Evolutionary conservation across 148 eudicot species (phyloP), one percentile per base, ranked within the genome.

Genomic region (Nyssa sinensis): DNA sequence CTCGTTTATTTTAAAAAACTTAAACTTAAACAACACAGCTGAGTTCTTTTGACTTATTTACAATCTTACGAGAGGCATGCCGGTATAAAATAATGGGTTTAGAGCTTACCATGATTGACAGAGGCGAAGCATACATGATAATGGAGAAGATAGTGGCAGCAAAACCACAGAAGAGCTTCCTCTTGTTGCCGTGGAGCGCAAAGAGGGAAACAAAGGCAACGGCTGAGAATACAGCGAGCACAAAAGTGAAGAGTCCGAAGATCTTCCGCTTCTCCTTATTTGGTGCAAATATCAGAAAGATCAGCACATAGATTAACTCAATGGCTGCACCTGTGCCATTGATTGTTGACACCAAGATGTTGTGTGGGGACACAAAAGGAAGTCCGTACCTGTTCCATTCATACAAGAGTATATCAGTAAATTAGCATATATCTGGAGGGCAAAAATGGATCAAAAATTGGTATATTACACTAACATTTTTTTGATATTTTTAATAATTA

Each of bases 51-150:
- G n/a, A n/a, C n/a, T n/a, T n/a, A n/a, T n/a, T n/a, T n/a, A n/a
- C n/a, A n/a, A n/a, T n/a, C n/a, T n/a, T n/a, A n/a, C n/a, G 8
- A 49, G 55, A 13, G 55, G 17, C 55, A 49, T 14, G 17, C 14
- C 9, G 24, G 17, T 55, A 5, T 5, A 55, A 55, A 55, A 53
- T 53, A 53, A 19, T 53, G 58, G 14, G 58, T 1, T n/a, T 1
- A 55, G 59, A 16, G 37, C 88, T 73, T 83, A 91, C 93, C 97
- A 91, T 91, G 78, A 89, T 73, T 30, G 97, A 89, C 3, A 91
- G 88, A 64, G 97, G 97, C 13, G 97, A 89, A 8, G 84, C 97
- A 72, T 91, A 91, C 97, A 91, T 91, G 55, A 91, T 86, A 77
- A 89, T 88, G 41, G 90, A 89, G 85, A 89, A 91, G 11, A 91